A percentile compares a stretch with the other conserved stretches of the same genome.
Conservation (phyloP, 768 basidiomycete genomes). For the Lactarius tabidus region DNA sequence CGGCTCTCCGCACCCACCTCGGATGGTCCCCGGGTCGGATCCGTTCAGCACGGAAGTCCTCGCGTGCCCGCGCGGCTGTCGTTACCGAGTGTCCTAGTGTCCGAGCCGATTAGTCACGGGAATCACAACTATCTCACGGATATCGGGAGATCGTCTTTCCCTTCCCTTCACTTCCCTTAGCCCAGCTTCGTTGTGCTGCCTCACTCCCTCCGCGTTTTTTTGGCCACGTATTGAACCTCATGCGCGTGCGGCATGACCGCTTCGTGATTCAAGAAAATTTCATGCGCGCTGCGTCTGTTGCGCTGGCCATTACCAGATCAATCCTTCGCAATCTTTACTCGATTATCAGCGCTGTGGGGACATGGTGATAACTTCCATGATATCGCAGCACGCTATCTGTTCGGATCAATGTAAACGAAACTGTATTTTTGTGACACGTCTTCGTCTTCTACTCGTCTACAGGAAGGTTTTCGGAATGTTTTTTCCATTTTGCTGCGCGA, state of each 20-base stretch:
- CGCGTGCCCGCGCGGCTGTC: neutral
- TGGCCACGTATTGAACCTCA: neutral
- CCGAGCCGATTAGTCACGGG: neutral
- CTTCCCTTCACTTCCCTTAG: neutral
- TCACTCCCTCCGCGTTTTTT: neutral
- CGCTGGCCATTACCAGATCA: neutral
- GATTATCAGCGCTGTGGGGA: neutral
- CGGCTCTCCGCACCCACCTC: neutral
- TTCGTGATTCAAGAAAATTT: neutral
- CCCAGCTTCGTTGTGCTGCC: no score
- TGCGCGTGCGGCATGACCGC: neutral
- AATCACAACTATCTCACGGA: neutral
- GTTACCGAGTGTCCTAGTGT: neutral
- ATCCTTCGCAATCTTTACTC: neutral
- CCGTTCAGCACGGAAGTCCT: neutral
- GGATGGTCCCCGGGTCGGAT: neutral
- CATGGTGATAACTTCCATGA: neutral
- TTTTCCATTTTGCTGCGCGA: neutral
- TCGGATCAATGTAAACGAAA: neutral
- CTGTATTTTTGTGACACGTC: no score
- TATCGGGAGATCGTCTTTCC: neutral
- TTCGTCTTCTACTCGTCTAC: neutral
- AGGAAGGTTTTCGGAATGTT: neutral
- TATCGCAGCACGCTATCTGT: neutral
- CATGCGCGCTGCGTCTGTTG: neutral